A percentile compares a stretch with the other conserved stretches of the same genome.
Conservation (phyloP, 495 filamentous ascomycete species). For the Margaritispora aquatica region DNA sequence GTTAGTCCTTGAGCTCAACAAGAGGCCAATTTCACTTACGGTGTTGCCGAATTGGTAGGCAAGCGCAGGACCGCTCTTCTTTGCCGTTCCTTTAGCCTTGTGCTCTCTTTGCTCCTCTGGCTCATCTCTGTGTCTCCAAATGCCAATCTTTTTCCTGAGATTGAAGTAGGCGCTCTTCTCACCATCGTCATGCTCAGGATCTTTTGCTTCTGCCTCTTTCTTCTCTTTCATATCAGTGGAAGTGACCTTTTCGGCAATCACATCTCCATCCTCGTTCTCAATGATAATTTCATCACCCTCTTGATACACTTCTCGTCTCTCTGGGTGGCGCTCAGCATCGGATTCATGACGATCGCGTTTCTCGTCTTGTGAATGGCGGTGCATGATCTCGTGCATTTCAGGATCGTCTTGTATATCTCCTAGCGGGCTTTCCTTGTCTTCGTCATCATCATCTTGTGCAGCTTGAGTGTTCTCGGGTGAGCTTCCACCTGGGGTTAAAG, state of each 20-base stretch:
- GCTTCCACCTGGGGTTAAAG: constrained; percentile 25
- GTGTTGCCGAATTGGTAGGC: constrained; percentile 96
- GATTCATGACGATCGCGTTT: constrained; percentile 26
- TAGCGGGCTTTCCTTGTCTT: constrained; percentile 24
- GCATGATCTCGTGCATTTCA: constrained; percentile 22
- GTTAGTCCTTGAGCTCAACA: constrained; percentile 5
- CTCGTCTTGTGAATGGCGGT: constrained; percentile 27
- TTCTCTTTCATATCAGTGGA: constrained; percentile 47
- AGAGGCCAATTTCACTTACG: constrained; percentile 27
- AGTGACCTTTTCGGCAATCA: constrained; percentile 58
- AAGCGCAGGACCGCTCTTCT: constrained; percentile 52
- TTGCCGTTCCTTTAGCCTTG: constrained; percentile 18
- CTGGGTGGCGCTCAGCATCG: constrained; percentile 23
- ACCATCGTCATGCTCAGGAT: constrained; percentile 26
- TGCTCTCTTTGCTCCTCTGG: constrained; percentile 26
- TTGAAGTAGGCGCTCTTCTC: constrained; percentile 11
- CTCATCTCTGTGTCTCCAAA: constrained; percentile 20
- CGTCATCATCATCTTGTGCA: constrained; percentile 28
- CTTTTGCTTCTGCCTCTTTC: constrained; percentile 32
- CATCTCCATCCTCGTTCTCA: constrained; percentile 86
- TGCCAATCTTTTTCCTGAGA: constrained; percentile 23
- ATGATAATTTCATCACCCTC: constrained; percentile 80
- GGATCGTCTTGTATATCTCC: constrained; percentile 22
- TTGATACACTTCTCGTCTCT: constrained; percentile 59
- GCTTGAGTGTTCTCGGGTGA: constrained; percentile 25